These are phyloP conservation scores for Candida nitratophila DNA, from an alignment of 805 yeast genomes.

Conservation along the genomic window DNA sequence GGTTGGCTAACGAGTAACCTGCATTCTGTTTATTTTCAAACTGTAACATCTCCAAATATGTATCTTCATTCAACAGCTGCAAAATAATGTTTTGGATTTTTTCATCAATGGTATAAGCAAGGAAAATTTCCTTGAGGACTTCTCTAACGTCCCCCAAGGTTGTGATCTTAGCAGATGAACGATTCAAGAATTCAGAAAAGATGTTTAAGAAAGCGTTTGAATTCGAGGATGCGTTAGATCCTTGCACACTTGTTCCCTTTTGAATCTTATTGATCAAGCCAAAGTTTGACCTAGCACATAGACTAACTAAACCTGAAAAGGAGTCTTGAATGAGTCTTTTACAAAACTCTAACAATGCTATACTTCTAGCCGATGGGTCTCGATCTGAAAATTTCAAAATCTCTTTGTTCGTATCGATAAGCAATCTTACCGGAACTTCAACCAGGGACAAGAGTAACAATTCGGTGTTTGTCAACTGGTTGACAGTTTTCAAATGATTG, in stretches of 20 bases:
- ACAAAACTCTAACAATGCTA: slow-evolving; percentile 22
- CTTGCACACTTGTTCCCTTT: background rate
- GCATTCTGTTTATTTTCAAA: slow-evolving; percentile 34
- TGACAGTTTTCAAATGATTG: background rate
- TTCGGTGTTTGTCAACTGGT: slow-evolving; percentile 24
- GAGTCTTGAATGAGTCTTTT: slow-evolving; percentile 35
- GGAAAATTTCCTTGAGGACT: slow-evolving; percentile 54
- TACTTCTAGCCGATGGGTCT: background rate
- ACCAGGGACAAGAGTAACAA: slow-evolving; percentile 32
- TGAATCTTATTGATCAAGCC: background rate
- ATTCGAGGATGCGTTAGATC: background rate
- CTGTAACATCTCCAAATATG: slow-evolving; percentile 36
- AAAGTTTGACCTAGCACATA: slow-evolving; percentile 5
- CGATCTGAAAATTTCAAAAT: background rate
- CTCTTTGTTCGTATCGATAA: slow-evolving; percentile 21
- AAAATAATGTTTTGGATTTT: slow-evolving; percentile 45
- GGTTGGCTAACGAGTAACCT: slow-evolving; percentile 58
- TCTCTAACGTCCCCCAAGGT: slow-evolving; percentile 53
- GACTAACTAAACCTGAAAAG: slow-evolving; percentile 32
- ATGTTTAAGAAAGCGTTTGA: slow-evolving; percentile 43
- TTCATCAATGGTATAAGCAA: slow-evolving; percentile 59
- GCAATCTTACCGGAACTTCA: slow-evolving; percentile 29
- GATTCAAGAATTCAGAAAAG: slow-evolving; percentile 45
- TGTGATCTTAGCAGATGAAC: slow-evolving; percentile 40
- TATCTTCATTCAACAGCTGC: slow-evolving; percentile 49